Evolutionary conservation across 1,284 basidiomycete species (phyloP), one percentile per base, ranked within the genome.

Genomic region (Schizopora paradoxa): DNA sequence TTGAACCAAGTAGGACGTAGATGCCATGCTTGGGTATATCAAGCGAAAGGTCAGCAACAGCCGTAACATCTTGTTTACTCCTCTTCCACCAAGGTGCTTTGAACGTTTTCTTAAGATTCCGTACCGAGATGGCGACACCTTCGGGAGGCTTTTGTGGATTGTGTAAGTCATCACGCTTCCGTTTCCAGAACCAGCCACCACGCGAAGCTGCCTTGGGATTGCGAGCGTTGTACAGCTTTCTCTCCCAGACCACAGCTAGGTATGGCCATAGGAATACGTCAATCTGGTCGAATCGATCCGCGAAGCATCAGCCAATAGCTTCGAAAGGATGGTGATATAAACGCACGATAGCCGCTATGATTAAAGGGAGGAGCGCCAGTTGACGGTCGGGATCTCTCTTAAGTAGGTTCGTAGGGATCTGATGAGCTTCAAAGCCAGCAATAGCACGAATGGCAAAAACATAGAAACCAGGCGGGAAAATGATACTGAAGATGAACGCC

Each of bases 401-500:
- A 7, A 79, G 47, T 2, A 76, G 56, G 51, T 78, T 68, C 0
- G 82, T 77, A 2, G 73, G 59, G 33, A 74, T 58, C 33, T 70
- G 66, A 42, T 78, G 63, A 38, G 72, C 71, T 61, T 90, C 86
- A 54, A 73, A 90, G 5, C 82, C 79, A 44, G 75, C 74, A 3
- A 87, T 73, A 2, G 74, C 74, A 36, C 81, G 72, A 19, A 79
- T 74, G n/a, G 77, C 76, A 54, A 86, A 89, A 13, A 86, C 71
- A 55, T 84, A 88, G 60, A 79, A 88, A 8, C 76, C 74, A 0
- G 86, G 81, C 0, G 86, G 87, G 58, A 89, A 86, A 29, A 90
- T 61, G 41, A 91, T 56, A 0, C 81, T 75, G 55, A 84, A 81
- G 25, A 87, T 66, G 44, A 77, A 74, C 5, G 76, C 76, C 1